Percentiles rank a stretch among this genome's conserved stretches.
phyloP scores from a whole-genome alignment of 78 protist species.

The Diacronema lutheri region DNA sequence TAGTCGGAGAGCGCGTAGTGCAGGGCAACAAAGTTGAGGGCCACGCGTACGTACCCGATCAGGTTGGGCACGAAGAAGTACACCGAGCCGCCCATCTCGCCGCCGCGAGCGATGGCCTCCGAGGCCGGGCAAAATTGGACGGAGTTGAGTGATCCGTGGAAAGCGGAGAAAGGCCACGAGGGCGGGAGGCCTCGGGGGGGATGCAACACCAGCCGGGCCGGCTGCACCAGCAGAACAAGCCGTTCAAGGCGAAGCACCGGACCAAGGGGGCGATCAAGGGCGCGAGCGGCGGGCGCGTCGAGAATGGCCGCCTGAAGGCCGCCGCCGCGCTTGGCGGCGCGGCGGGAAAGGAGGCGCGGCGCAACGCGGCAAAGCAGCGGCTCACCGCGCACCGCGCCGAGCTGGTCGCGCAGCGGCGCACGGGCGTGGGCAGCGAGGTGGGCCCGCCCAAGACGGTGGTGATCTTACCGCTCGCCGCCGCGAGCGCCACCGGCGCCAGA shows the following conservation, averaged over 20 bases:
- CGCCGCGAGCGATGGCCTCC: too few relatives aligned
- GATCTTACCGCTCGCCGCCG: neutral
- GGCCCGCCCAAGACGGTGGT: neutral
- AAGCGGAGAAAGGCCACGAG: too few relatives aligned
- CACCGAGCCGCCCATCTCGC: too few relatives aligned
- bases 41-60: slow-evolving; percentile 42
- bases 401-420: neutral
- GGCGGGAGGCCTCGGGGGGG: too few relatives aligned
- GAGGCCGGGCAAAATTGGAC: too few relatives aligned
- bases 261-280: neutral
- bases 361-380: neutral
- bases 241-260: too few relatives aligned
- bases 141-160: too few relatives aligned
- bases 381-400: neutral
- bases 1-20: neutral
- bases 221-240: too few relatives aligned
- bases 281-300: neutral
- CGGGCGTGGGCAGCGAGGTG: neutral
- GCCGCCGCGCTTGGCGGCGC: neutral
- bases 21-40: neutral
- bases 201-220: too few relatives aligned
- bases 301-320: neutral
- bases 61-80: slow-evolving; percentile 43
- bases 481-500: too few relatives aligned
- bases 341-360: neutral